Conservation (phyloP, 192 early-diverging fungal genomes). For the Coemansia sp. region DNA sequence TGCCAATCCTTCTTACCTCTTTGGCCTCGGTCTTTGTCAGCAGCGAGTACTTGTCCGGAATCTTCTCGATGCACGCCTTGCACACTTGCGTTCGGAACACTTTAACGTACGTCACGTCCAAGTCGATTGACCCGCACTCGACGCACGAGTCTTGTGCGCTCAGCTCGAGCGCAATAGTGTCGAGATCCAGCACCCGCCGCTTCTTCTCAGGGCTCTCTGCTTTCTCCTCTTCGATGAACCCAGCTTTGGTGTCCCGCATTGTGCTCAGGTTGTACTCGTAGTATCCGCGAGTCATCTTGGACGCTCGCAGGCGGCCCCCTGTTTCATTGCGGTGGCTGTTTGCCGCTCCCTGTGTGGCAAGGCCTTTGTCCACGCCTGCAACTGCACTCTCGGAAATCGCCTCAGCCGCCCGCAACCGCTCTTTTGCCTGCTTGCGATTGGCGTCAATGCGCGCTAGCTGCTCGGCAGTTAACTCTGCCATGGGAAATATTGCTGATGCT, state of each 20-base stretch:
- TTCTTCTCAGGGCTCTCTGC: conserved; percentile 27
- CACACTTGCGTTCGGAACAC: conserved; percentile 81
- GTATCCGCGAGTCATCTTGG: conserved; percentile 48
- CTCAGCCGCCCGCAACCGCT: conserved; percentile 20
- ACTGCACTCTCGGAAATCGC: background rate
- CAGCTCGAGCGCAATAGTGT: conserved; percentile 18
- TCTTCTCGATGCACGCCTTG: conserved; percentile 65
- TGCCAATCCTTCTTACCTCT: conserved; percentile 24
- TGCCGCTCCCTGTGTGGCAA: too few relatives aligned
- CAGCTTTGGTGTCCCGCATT: conserved; percentile 84
- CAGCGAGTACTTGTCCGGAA: conserved; percentile 87
- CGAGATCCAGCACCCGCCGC: conserved; percentile 14
- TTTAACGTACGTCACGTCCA: conserved; percentile 72
- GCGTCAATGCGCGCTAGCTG: conserved; percentile 49
- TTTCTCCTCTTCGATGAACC: conserved; percentile 73
- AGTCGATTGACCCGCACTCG: conserved; percentile 81
- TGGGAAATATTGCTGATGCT: background rate
- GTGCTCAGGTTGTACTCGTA: conserved; percentile 86
- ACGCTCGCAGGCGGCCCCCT: conserved; percentile 17
- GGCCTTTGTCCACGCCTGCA: background rate
- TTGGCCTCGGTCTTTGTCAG: conserved; percentile 96
- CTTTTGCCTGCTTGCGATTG: conserved; percentile 54
- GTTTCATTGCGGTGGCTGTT: too few relatives aligned
- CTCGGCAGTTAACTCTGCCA: conserved; percentile 43
- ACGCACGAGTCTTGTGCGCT: conserved; percentile 70